Percentiles rank a stretch among this genome's conserved stretches.
phyloP scores from a whole-genome alignment of 768 basidiomycete species.

The Collybia sordida region DNA sequence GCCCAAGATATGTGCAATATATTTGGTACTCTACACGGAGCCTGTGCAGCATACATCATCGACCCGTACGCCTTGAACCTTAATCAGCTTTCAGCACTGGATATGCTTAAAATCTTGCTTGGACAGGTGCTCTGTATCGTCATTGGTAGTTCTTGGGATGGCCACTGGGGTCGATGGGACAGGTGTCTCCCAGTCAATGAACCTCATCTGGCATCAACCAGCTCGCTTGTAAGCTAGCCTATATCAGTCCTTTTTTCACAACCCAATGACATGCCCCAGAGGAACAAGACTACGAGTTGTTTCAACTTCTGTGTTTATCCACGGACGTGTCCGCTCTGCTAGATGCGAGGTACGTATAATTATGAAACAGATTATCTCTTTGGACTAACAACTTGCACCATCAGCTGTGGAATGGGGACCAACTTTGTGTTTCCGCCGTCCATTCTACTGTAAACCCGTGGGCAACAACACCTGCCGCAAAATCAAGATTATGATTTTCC shows the following conservation, averaged over 20 bases:
- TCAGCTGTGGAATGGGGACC: constrained; percentile 41
- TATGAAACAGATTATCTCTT: background rate
- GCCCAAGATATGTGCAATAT: constrained; percentile 56
- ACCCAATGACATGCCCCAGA: constrained; percentile 19
- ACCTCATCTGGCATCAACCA: constrained; percentile 47
- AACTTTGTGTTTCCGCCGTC: constrained; percentile 43
- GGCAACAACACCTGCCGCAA: constrained; percentile 2
- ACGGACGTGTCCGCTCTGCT: constrained; percentile 39
- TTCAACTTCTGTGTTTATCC: constrained; percentile 39
- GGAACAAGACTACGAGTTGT: constrained; percentile 41
- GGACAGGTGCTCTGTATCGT: constrained; percentile 41
- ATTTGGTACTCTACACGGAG: constrained; percentile 51
- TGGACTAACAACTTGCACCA: constrained; percentile 1
- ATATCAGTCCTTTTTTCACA: background rate
- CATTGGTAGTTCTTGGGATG: constrained; percentile 40
- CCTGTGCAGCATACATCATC: constrained; percentile 54
- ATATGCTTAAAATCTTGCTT: background rate
- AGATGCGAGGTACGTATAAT: constrained; percentile 40
- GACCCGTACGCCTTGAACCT: constrained; percentile 41
- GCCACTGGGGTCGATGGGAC: constrained; percentile 38
- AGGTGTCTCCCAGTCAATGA: constrained; percentile 52
- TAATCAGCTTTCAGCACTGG: background rate
- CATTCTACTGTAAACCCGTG: constrained; percentile 39
- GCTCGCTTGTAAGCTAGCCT: constrained; percentile 30
- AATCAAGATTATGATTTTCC: background rate